These are phyloP conservation scores for Phytophthora vignae DNA, from an alignment of 352 stramenopile genomes.

Conservation along the genomic window DNA sequence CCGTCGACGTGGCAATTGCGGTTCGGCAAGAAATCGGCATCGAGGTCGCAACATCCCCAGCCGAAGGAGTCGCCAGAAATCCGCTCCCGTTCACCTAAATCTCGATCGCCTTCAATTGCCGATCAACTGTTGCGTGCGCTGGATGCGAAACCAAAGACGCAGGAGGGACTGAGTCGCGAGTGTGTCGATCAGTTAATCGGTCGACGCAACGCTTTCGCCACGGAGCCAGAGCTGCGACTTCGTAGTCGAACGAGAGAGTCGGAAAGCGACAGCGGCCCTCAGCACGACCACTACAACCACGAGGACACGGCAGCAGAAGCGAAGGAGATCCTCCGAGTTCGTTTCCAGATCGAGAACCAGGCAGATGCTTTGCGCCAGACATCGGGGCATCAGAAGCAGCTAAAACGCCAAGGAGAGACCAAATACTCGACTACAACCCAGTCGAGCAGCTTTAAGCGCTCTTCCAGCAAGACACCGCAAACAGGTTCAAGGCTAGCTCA, in stretches of 20 bases:
- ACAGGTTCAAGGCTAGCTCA: background rate
- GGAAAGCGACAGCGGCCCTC: background rate
- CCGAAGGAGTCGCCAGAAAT: background rate
- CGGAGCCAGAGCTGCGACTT: slow-evolving; percentile 35
- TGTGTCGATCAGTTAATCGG: slow-evolving; percentile 67
- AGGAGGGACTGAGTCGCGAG: slow-evolving; percentile 45
- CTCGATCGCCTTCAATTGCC: slow-evolving; percentile 43
- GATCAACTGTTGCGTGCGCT: slow-evolving; percentile 52
- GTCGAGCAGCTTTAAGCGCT: background rate
- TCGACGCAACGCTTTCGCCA: slow-evolving; percentile 60
- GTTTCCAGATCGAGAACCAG: slow-evolving; percentile 55
- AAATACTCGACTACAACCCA: background rate
- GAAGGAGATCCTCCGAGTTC: slow-evolving; percentile 57
- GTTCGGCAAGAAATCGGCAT: slow-evolving; percentile 55
- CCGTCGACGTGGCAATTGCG: slow-evolving; percentile 69
- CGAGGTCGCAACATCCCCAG: background rate
- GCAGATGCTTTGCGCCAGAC: slow-evolving; percentile 44
- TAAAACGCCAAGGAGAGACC: slow-evolving; percentile 4
- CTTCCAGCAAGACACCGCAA: background rate
- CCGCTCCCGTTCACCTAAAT: slow-evolving; percentile 18
- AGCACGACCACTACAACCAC: slow-evolving; percentile 2
- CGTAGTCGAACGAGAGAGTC: slow-evolving; percentile 2
- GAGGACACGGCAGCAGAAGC: slow-evolving; percentile 28
- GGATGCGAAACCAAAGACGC: slow-evolving; percentile 26
- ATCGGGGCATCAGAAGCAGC: slow-evolving; percentile 2